Evolutionary conservation across 371 early-diverging fungal species (phyloP), one percentile per base, ranked within the genome.

Genomic region (Mortierella sp.): DNA sequence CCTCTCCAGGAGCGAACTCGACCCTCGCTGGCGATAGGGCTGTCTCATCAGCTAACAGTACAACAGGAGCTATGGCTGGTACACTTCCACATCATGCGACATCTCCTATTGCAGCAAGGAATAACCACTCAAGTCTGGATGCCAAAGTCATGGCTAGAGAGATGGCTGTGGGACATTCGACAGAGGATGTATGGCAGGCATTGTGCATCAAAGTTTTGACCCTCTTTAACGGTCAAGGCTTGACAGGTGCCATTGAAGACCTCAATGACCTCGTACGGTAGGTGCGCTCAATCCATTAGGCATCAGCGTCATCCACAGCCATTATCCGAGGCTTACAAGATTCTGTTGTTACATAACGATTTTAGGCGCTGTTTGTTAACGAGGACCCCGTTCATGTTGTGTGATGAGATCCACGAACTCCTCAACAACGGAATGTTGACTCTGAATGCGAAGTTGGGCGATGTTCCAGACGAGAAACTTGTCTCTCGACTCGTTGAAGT

Each of bases 221-320:
- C 0, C 67, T 95, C 30, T 95, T 94, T 67, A 94, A 93, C 54
- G 96, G 96, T 10, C 93, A 94, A 78, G 91, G 94, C 0, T 73
- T 94, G 51, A 85, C 90, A 46, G 92, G 94, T 0, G 78, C 85
- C 3, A 92, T 95, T 49, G 96, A 95, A 73, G 94, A 94, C 56
- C 64, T 92, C 45, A 94, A 93, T 54, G 94, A 93, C 24, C 72
- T 91, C 28, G 86, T 94, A 34, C 81, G 89, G 91, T 93, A 82
- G 43, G 56, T 53, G 12, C 52, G 0, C 21, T 2, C 30, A 13
- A 26, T 21, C 38, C 9, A 3, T 14, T 52, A 4, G 12, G 18
- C 28, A 52, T 21, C 12, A 30, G 41, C 50, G 23, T 57, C 30
- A 34, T 34, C 10, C 34, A 34, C 10, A 10, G 10, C 7, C 34